Evolutionary conservation across 768 basidiomycete genomes (phyloP), one percentile per base, ranked within the genome.

Genomic region (Collybia mongolica): DNA sequence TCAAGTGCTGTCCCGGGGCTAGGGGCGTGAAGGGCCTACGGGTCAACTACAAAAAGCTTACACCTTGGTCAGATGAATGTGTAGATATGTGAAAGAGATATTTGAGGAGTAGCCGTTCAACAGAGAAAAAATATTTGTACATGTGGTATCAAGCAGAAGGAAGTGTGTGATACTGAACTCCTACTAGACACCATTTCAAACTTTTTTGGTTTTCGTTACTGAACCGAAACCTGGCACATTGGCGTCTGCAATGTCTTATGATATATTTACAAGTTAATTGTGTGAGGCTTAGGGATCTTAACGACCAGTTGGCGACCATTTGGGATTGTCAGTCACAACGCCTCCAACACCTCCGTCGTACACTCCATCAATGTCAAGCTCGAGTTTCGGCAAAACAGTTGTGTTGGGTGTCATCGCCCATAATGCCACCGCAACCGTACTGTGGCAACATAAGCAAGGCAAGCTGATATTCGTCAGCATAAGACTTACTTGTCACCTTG

Each of bases 301-400:
- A 20, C 70, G 64, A n/a, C 70, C 73, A 35, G 35, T 46, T 6
- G 69, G 15, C 9, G 77, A 76, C 83, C 83, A 88, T 6, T 29
- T 45, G 1, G 87, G 86, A 52, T 88, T 88, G 60, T 86, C 75
- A 17, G 66, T 65, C 24, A 67, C 66, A 18, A 88, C 73, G 5
- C 71, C 61, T 0, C 80, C 81, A n/a, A 88, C 77, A 11, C 87
- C 86, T 20, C 86, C 86, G 46, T 88, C 83, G 48, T 82, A 77
- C 3, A 80, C 65, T 0, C 68, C 74, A 51, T 89, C 83, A 12
- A 84, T 62, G 0, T 71, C 72, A 4, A 90, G 65, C 48, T 77
- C 60, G 20, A 91, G 64, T 3, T 72, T 72, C 0, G 86, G 86
- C 0, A 75, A 60, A 24, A 85, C 65, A 0, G 70, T 53, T 1